phyloP scores from a whole-genome alignment of 441 rosid genomes.

The Isatis lusitanica region DNA sequence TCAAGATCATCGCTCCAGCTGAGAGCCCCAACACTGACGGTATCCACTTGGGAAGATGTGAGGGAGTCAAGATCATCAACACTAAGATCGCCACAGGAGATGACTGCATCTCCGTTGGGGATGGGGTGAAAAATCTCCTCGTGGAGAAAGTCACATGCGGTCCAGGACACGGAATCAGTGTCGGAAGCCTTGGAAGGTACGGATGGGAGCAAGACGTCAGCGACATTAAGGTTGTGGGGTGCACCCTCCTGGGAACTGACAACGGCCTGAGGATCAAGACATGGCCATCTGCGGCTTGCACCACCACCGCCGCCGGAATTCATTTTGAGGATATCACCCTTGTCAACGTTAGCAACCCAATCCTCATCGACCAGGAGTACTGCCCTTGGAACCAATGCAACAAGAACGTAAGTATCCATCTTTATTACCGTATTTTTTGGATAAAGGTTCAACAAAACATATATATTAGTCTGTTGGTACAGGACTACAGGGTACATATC shows the following conservation, averaged over 20 bases:
- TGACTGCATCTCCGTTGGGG: conserved; percentile 52
- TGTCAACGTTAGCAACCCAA: conserved; percentile 38
- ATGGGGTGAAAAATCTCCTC: conserved; percentile 34
- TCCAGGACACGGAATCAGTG: conserved; percentile 57
- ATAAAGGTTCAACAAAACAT: too few relatives aligned
- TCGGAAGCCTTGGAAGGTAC: conserved; percentile 52
- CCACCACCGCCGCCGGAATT: conserved; percentile 35
- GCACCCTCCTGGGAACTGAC: conserved; percentile 37
- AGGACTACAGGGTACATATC: too few relatives aligned
- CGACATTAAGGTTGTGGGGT: conserved; percentile 37
- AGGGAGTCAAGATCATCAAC: conserved; percentile 33
- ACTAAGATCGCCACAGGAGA: conserved; percentile 47
- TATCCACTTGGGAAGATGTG: conserved; percentile 51
- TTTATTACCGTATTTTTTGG: neutral
- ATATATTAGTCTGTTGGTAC: too few relatives aligned
- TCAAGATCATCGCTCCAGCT: conserved; percentile 40
- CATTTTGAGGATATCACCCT: conserved; percentile 43
- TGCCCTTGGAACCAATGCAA: conserved; percentile 40
- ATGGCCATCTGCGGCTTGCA: conserved; percentile 45
- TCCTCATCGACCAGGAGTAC: conserved; percentile 45
- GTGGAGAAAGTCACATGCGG: conserved; percentile 41
- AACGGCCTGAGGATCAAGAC: conserved; percentile 57
- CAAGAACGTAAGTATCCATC: conserved; percentile 16
- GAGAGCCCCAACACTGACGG: conserved; percentile 60
- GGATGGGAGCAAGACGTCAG: conserved; percentile 35